Conservation (phyloP, 2,329 filamentous ascomycete genomes). For the Xenosphaeropsis pyriputrescens region DNA sequence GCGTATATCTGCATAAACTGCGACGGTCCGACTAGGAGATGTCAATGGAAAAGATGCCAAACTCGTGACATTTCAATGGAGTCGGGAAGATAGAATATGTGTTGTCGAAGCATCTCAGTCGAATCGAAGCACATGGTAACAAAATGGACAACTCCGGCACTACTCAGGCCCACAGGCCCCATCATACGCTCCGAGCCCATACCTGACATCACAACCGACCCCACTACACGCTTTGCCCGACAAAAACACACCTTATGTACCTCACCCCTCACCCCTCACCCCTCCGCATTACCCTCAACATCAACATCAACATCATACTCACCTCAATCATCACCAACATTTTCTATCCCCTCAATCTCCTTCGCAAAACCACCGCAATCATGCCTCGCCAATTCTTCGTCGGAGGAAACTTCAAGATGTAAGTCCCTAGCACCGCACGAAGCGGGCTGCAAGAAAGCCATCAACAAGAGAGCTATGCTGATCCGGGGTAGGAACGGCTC, state of each 20-base stretch:
- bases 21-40: no score
- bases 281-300: background rate
- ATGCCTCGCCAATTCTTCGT: constrained; percentile 97
- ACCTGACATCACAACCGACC: background rate
- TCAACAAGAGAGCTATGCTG: constrained; percentile 1
- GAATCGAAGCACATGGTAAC: no score
- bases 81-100: no score
- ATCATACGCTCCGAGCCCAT: background rate
- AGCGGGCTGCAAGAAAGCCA: background rate
- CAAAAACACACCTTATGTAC: background rate
- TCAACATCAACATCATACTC: background rate
- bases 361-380: constrained; percentile 9
- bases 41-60: no score
- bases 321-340: background rate
- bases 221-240: background rate
- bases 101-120: no score
- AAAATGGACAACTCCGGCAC: no score
- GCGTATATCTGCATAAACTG: no score
- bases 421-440: constrained; percentile 18
- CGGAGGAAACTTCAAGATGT: constrained; percentile 99
- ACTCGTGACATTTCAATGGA: no score
- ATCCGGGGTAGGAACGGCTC: constrained; percentile 67
- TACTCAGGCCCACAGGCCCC: no score
- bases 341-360: background rate
- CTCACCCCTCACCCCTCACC: no score